phyloP scores from a whole-genome alignment of 2,329 filamentous ascomycete species.

The Tolypocladium guangdongense region DNA sequence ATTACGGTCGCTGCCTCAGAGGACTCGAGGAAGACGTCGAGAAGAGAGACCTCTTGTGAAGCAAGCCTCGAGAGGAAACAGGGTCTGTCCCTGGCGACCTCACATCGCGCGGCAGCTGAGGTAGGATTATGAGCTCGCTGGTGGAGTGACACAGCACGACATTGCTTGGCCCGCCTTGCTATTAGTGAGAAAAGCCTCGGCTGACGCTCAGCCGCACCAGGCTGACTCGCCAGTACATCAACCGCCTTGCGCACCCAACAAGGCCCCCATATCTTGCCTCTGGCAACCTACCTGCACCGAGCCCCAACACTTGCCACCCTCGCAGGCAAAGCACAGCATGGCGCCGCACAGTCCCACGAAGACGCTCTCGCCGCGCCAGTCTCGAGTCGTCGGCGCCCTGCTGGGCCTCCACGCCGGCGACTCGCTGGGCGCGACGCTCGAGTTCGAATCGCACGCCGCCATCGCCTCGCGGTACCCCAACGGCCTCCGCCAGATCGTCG shows the following conservation, averaged over 20 bases:
- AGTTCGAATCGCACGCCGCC: constrained; percentile 25
- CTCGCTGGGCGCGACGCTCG: constrained; percentile 32
- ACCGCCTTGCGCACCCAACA: not conserved
- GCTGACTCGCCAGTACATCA: not conserved
- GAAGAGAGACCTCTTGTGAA: no score
- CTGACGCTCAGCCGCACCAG: not conserved
- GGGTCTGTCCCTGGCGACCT: no score
- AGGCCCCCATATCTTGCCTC: not conserved
- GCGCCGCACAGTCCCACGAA: not conserved
- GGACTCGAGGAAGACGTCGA: no score
- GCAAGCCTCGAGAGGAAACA: no score
- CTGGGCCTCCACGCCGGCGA: constrained; percentile 36
- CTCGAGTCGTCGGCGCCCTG: constrained; percentile 29
- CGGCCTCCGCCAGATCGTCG: constrained; percentile 29
- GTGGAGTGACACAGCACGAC: not conserved
- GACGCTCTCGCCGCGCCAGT: constrained; percentile 6
- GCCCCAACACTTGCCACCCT: not conserved
- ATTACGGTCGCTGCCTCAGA: no score
- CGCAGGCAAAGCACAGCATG: not conserved
- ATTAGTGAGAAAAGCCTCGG: not conserved
- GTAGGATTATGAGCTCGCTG: not conserved
- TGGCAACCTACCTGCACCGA: not conserved
- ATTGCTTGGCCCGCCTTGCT: not conserved
- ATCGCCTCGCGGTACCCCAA: constrained; percentile 24
- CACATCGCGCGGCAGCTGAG: not conserved